Evolutionary conservation across 2,329 filamentous ascomycete genomes (phyloP), one percentile per base, ranked within the genome.

Genomic region (Exophiala sp.): DNA sequence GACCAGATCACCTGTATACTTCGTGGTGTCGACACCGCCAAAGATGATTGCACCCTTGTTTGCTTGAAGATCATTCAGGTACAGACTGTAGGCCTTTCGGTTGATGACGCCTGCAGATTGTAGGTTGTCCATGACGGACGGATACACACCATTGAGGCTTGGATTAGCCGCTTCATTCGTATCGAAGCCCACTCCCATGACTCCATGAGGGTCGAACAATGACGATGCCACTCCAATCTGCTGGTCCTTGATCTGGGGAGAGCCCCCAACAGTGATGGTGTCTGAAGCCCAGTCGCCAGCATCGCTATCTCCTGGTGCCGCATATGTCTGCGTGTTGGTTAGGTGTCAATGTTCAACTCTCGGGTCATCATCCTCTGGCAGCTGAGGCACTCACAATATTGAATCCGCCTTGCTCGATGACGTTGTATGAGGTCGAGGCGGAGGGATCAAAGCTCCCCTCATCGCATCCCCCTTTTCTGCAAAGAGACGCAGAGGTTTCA

Each of bases 1-100:
- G 50, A 80, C 65, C 22, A 91, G 72, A 3, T 73, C 64, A 16
- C 83, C 85, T 2, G 68, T 64, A 63, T 78, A 89, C 57, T 82
- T 81, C 16, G 70, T 77, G 2, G 74, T 78, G 65, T 90, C 84
- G 44, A 89, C 76, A 21, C 86, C 86, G 22, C 86, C 86, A 59
- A 90, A 89, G 1, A 89, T 70, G 46, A 90, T 80, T 50, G 71
- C 82, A 6, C 57, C 57, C 4, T 43, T 53, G 11, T 40, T 54
- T 10, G 52, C 37, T 21, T 55, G 45, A 19, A 52, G 43, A 30
- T 55, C 50, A 21, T 60, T 55, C 35, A 60, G 49, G 41, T 55
- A 60, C 18, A 60, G 42, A 30, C 49, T 54, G 50, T 56, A 60
- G 27, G 55, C 57, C 30, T 50, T 51, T 11, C 47, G 43, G 19